Conservation (phyloP, 1,139 yeast genomes). For the Kodamaea sp. region DNA sequence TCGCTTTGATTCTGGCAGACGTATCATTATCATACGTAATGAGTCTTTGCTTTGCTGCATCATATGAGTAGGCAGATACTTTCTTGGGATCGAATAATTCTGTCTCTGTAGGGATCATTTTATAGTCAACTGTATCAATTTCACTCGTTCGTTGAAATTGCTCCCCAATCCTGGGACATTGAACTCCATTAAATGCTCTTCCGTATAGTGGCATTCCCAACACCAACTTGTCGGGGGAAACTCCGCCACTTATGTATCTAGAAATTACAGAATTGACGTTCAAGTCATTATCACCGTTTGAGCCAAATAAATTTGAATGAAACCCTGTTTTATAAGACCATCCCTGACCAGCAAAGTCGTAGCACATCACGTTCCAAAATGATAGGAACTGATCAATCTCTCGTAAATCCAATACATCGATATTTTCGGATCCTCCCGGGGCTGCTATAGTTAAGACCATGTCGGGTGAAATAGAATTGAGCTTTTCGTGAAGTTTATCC, state of each 20-base stretch:
- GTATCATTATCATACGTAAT: constrained; percentile 67
- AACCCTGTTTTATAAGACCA: constrained; percentile 68
- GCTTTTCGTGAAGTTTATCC: constrained; percentile 36
- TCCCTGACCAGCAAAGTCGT: constrained; percentile 72
- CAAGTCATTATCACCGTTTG: constrained; percentile 43
- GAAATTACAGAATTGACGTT: constrained; percentile 52
- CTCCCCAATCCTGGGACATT: constrained; percentile 38
- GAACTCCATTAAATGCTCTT: constrained; percentile 54
- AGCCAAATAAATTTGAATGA: constrained; percentile 68
- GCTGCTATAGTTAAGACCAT: constrained; percentile 68
- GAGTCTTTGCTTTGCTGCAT: constrained; percentile 37
- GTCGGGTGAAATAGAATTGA: constrained; percentile 29
- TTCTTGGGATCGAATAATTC: constrained; percentile 55
- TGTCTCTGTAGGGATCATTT: constrained; percentile 45
- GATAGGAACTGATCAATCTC: constrained; percentile 60
- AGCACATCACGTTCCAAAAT: constrained; percentile 88
- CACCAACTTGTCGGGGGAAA: constrained; percentile 54
- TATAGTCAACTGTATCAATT: constrained; percentile 57
- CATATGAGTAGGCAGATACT: constrained; percentile 63
- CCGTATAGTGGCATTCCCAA: constrained; percentile 93
- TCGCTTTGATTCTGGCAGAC: constrained; percentile 59
- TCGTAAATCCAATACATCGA: constrained; percentile 41
- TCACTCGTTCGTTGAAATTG: constrained; percentile 36
- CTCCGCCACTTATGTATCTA: constrained; percentile 43
- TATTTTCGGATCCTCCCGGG: constrained; percentile 61